Evolutionary conservation across 257 asterid species (phyloP).

Genomic region (Solanum medicagineum): DNA sequence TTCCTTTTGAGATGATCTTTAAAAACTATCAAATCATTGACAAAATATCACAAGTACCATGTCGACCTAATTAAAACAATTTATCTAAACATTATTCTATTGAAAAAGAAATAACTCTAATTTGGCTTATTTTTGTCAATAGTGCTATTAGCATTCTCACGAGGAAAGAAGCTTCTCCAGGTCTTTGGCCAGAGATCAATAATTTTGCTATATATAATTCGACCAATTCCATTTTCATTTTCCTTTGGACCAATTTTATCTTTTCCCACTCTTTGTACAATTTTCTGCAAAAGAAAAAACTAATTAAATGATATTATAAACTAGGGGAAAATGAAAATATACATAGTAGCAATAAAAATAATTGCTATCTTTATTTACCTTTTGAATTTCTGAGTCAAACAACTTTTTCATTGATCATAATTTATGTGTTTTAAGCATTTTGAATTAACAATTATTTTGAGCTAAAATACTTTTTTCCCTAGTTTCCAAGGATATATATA

Average conservation of each 20-base stretch:
- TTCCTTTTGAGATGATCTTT: background rate
- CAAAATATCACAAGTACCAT: background rate
- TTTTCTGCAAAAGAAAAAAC: background rate
- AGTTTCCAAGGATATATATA: background rate
- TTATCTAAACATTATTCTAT: background rate
- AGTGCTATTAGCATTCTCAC: background rate
- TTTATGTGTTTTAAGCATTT: background rate
- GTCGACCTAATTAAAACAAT: background rate
- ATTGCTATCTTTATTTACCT: fast-evolving
- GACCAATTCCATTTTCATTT: background rate
- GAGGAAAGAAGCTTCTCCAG: background rate
- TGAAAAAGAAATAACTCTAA: background rate
- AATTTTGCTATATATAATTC: background rate
- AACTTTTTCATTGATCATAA: background rate
- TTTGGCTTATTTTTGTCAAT: background rate
- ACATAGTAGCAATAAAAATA: background rate
- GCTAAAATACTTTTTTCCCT: background rate
- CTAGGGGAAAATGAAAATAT: background rate
- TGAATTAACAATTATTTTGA: background rate
- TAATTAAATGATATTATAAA: background rate
- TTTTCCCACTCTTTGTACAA: background rate
- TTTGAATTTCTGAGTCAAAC: background rate
- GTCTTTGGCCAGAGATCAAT: background rate
- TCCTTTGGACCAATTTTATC: background rate
- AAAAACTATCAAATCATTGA: background rate